Conservation (phyloP, 2,329 filamentous ascomycete species). For the Rutstroemia sp. region DNA sequence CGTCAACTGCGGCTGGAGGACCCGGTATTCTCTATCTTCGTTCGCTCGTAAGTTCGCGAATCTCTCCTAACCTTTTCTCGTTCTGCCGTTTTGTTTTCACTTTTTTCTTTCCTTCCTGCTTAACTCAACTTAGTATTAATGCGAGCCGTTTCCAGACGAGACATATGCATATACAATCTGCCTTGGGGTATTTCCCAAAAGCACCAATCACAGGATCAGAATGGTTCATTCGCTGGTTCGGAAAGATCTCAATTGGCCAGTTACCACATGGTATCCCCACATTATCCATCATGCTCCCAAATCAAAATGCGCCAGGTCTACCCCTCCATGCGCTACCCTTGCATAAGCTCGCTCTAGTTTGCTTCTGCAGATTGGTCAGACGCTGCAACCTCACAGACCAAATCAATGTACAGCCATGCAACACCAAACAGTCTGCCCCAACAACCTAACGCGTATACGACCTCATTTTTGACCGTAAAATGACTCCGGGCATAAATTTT, state of each 20-base stretch:
- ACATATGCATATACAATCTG: not conserved
- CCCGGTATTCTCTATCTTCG: too few species aligned
- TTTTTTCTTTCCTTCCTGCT: too few species aligned
- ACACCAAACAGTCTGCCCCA: too few species aligned
- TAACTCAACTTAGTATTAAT: too few species aligned
- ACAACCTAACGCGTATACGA: too few species aligned
- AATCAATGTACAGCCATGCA: too few species aligned
- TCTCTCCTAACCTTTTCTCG: too few species aligned
- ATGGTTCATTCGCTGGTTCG: not conserved
- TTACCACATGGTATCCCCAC: constrained; percentile 2
- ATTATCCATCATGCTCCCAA: constrained; percentile 3
- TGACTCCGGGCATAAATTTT: not conserved
- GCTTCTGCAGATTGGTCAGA: not conserved
- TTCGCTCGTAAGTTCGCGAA: too few species aligned
- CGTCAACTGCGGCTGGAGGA: too few species aligned
- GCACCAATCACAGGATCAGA: not conserved
- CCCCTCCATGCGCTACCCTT: constrained; percentile 6
- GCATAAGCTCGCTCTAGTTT: too few species aligned
- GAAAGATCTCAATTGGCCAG: constrained; percentile 1
- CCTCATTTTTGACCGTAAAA: not conserved
- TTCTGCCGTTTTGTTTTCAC: too few species aligned
- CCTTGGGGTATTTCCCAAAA: not conserved
- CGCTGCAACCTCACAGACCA: constrained; percentile 1
- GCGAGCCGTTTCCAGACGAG: too few species aligned
- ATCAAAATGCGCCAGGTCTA: constrained; percentile 8